Conservation (phyloP, 1,284 basidiomycete species). For the Cutaneotrichosporon sp. region DNA sequence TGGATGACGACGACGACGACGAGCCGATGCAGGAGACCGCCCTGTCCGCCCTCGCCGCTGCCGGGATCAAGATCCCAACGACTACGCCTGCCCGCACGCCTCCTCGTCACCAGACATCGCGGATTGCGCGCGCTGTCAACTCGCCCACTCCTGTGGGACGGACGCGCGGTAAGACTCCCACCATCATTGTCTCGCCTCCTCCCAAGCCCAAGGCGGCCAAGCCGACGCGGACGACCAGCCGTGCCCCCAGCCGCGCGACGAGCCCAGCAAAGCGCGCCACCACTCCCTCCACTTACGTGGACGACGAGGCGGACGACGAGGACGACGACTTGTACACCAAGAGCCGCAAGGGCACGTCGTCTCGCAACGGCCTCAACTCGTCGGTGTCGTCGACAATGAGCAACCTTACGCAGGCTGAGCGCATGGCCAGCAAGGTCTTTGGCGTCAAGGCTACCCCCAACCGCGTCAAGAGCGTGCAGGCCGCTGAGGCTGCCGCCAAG, state of each 20-base stretch:
- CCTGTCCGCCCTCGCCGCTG: conserved; percentile 18
- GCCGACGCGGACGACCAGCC: conserved; percentile 8
- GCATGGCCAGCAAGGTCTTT: conserved; percentile 47
- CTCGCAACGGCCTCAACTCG: not conserved
- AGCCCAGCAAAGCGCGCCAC: not conserved
- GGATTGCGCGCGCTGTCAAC: not conserved
- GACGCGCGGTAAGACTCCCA: conserved; percentile 1
- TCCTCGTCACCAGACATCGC: not conserved
- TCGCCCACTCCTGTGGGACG: not conserved
- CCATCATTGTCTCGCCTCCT: conserved; percentile 20
- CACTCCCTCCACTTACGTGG: conserved; percentile 2
- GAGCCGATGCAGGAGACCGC: conserved; percentile 11
- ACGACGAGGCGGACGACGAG: conserved; percentile 15
- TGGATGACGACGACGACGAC: conserved; percentile 23
- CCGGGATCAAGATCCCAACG: conserved; percentile 10
- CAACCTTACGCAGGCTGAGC: conserved; percentile 39
- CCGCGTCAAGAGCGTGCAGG: conserved; percentile 74
- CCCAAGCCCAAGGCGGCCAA: conserved; percentile 9
- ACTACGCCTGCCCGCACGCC: conserved; percentile 15
- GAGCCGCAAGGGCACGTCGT: not conserved
- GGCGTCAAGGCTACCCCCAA: conserved; percentile 50
- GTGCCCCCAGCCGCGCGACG: not conserved
- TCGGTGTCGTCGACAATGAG: conserved; percentile 15
- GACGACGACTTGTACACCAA: not conserved
- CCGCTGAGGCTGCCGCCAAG: conserved; percentile 79